Conservation (phyloP, 345 rosid species). For the Eucalyptus pumila region DNA sequence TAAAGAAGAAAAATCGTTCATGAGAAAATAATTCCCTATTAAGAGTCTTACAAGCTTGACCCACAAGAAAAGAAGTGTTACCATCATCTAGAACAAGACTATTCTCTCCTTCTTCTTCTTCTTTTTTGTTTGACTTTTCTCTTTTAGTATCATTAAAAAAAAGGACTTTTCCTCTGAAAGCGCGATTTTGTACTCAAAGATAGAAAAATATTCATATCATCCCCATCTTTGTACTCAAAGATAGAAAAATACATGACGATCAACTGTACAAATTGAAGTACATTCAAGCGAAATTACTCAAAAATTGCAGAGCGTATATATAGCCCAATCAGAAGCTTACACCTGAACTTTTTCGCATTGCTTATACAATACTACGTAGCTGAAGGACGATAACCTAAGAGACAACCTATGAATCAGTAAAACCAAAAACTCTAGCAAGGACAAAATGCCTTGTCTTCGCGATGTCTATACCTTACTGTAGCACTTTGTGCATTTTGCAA, state of each 20-base stretch:
- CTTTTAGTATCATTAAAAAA: background rate
- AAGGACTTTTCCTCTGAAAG: background rate
- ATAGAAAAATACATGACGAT: background rate
- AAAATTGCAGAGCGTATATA: background rate
- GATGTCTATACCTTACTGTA: background rate
- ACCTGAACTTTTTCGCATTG: background rate
- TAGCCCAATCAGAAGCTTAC: background rate
- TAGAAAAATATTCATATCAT: background rate
- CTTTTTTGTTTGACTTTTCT: background rate
- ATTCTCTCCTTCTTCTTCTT: background rate
- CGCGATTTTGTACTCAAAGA: background rate
- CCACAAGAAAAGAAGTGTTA: background rate
- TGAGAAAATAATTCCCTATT: background rate
- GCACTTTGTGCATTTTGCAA: background rate
- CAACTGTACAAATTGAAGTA: background rate
- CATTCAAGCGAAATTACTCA: background rate
- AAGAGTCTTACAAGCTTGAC: background rate
- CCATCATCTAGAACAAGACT: background rate
- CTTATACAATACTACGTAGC: background rate
- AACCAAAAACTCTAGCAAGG: background rate
- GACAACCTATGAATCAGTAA: background rate
- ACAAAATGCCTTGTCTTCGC: background rate
- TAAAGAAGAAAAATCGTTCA: background rate
- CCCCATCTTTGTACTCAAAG: background rate
- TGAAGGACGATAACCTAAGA: background rate